Base-by-base conservation (phyloP, 1,284 basidiomycete genomes). In the Trichosporon asahii region DNA sequence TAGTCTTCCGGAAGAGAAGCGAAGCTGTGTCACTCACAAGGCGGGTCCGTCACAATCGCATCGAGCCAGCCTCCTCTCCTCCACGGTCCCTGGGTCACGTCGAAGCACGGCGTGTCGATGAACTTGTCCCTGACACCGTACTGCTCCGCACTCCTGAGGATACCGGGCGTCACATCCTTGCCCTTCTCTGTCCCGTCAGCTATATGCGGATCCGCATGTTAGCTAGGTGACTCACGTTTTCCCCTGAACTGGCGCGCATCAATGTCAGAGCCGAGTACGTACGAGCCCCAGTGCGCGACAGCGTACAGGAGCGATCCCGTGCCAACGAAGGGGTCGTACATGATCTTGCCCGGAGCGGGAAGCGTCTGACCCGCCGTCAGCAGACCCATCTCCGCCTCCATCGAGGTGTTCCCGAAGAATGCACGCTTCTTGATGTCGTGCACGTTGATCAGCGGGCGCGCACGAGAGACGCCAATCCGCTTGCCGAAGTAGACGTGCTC, bases 161-260 rank as follows among this genome's bases (percentile, higher is more conserved):
- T 89, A 0, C 94, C 94, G 0, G 92, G 86, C 9, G 70, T 67
- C 0, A 80, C 84, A 63, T 73, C 75, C 68, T 79, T 79, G 25
- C 77, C 79, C 68, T 78, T 79, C 60, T 86, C 88, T 85, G 68
- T 18, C 0, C 5, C 23, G 63, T 71, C 67, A 71, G 70, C n/a
- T 37, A 3, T 35, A 18, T 18, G 14, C 2, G 7, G 23, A 7
- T 6, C n/a, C 1, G 1, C 8, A 8, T 4, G 27, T 4, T 18
- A 7, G 4, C 15, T 3, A n/a, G 11, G 15, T 31, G 57, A 76
- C 80, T 72, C 65, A 81, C 80, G 88, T 87, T 95, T 97, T 18
- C 96, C 96, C 71, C 94, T 86, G 90, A 99, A 96, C 80, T 98
- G 95, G 64, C 96, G 87, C 0, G 95, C 96, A 77, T 99, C 97